Evolutionary conservation across 2,329 filamentous ascomycete genomes (phyloP).

Genomic region (Fusarium sp.): DNA sequence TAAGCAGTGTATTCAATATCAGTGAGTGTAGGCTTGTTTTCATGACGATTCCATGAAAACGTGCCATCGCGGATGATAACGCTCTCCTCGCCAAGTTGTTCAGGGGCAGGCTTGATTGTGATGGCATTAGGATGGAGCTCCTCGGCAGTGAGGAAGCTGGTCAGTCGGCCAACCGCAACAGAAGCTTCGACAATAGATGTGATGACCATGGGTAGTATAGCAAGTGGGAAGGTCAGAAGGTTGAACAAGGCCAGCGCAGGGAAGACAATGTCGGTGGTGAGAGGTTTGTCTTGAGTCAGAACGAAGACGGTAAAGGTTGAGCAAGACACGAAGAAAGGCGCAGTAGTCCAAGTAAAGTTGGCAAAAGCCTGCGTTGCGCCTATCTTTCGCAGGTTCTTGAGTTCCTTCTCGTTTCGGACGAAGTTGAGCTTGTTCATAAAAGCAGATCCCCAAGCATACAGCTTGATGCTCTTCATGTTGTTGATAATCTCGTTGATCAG

Average conservation of each 20-base stretch:
- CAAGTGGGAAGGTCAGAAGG: constrained; percentile 91
- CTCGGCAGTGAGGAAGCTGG: constrained; percentile 85
- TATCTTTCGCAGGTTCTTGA: constrained; percentile 96
- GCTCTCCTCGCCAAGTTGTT: constrained; percentile 85
- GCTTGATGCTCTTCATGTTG: constrained; percentile 99
- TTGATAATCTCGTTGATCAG: constrained; percentile 98
- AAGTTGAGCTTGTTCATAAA: constrained; percentile 98
- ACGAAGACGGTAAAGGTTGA: constrained; percentile 96
- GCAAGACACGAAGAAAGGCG: constrained; percentile 97
- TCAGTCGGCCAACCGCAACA: constrained; percentile 90
- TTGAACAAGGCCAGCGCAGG: constrained; percentile 94
- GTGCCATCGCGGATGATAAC: constrained; percentile 85
- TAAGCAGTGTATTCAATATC: constrained; percentile 89
- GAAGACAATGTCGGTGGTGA: constrained; percentile 96
- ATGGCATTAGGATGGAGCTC: constrained; percentile 92
- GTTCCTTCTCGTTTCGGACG: constrained; percentile 93
- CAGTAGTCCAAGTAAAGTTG: constrained; percentile 98
- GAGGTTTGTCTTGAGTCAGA: constrained; percentile 79
- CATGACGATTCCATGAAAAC: constrained; percentile 94
- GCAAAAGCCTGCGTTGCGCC: constrained; percentile 93
- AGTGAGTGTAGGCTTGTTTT: constrained; percentile 76
- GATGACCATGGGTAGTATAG: constrained; percentile 97
- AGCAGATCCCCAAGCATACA: constrained; percentile 96
- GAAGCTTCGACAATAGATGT: constrained; percentile 94
- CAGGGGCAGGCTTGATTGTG: constrained; percentile 73